phyloP scores from a whole-genome alignment of 345 rosid genomes.

The Heritiera fomes region DNA sequence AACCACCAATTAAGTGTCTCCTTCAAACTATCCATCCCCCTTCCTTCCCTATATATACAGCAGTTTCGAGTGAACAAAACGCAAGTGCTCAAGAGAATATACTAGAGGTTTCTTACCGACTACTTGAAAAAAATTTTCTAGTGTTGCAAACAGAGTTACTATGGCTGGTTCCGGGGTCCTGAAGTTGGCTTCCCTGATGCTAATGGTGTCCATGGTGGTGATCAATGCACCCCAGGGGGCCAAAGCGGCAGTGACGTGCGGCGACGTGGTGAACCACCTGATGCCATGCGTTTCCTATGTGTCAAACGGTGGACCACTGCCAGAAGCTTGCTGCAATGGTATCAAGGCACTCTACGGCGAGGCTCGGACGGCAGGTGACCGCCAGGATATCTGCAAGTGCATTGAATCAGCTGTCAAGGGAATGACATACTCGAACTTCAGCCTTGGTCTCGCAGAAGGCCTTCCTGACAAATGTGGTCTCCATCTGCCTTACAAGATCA shows the following conservation, averaged over 20 bases:
- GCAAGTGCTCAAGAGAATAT: not conserved
- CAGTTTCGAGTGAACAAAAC: not conserved
- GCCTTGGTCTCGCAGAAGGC: not conserved
- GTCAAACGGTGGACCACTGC: slow-evolving; percentile 16
- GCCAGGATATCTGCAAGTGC: slow-evolving; percentile 39
- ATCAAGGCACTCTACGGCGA: slow-evolving; percentile 20
- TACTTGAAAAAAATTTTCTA: not conserved
- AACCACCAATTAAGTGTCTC: no score
- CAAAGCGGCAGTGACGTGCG: slow-evolving; percentile 35
- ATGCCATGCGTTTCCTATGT: slow-evolving; percentile 28
- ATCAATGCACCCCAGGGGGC: slow-evolving; percentile 2
- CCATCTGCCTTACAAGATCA: slow-evolving; percentile 19
- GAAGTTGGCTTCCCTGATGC: slow-evolving; percentile 22
- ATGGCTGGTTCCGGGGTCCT: slow-evolving; percentile 18
- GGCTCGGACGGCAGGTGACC: slow-evolving; percentile 41
- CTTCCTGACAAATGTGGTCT: slow-evolving; percentile 18
- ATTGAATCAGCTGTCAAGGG: slow-evolving; percentile 26
- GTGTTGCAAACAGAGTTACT: not conserved
- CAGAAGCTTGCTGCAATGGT: slow-evolving; percentile 37
- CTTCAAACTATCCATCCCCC: no score
- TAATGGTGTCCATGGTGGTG: slow-evolving; percentile 27
- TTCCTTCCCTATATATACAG: not conserved
- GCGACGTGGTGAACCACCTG: slow-evolving; percentile 27
- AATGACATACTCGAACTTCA: slow-evolving; percentile 10
- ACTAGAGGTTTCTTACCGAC: not conserved